Evolutionary conservation across 495 filamentous ascomycete species (phyloP).

Genomic region (Daldinia loculata): DNA sequence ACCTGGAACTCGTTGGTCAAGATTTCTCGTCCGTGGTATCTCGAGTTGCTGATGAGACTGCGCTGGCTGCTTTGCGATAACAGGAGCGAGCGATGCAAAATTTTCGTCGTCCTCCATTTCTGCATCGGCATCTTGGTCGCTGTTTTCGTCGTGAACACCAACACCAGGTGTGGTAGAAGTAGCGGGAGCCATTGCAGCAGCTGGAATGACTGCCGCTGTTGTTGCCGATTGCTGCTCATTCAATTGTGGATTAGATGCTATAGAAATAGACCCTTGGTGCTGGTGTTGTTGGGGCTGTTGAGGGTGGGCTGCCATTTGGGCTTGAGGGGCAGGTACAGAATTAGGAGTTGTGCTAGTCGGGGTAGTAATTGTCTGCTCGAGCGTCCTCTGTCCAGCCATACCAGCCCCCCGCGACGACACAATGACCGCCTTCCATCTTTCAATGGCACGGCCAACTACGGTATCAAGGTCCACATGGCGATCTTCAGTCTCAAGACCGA

Average conservation of each 20-base stretch:
- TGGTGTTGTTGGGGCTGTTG: slow-evolving; percentile 29
- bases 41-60: slow-evolving; percentile 43
- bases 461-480: slow-evolving; percentile 56
- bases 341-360: slow-evolving; percentile 29
- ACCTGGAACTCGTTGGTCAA: slow-evolving; percentile 27
- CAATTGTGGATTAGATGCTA: slow-evolving; percentile 14
- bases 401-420: slow-evolving; percentile 49
- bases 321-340: slow-evolving; percentile 11
- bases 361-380: slow-evolving; percentile 38
- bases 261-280: slow-evolving; percentile 24
- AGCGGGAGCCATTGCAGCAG: slow-evolving; percentile 19
- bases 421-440: slow-evolving; percentile 63
- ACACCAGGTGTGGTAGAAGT: slow-evolving; percentile 22
- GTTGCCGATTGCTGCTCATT: slow-evolving; percentile 17
- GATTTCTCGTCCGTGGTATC: slow-evolving; percentile 36
- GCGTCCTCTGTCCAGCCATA: slow-evolving; percentile 49
- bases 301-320: slow-evolving; percentile 6
- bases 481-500: slow-evolving; percentile 55
- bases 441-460: slow-evolving; percentile 57
- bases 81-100: slow-evolving; percentile 43
- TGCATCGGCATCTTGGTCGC: slow-evolving; percentile 52
- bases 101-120: slow-evolving; percentile 54
- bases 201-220: slow-evolving; percentile 15
- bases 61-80: slow-evolving; percentile 30
- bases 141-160: slow-evolving; percentile 47